These are phyloP conservation scores for Neurospora pannonica DNA, from an alignment of 495 filamentous ascomycete genomes.

Conservation along the genomic window DNA sequence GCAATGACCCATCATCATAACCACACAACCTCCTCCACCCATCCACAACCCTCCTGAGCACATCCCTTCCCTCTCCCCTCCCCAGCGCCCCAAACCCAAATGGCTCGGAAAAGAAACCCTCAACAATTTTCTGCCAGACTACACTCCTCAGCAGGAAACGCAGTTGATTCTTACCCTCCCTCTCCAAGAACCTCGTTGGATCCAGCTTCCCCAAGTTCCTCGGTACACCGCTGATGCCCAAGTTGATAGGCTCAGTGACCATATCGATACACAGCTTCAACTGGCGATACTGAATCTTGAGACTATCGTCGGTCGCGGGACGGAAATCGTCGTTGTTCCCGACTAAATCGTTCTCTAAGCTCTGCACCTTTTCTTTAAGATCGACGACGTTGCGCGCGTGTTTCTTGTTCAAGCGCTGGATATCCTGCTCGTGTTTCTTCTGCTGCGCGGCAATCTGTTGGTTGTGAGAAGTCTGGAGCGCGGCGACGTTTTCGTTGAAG, in stretches of 20 bases:
- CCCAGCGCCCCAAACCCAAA: slow-evolving; percentile 25
- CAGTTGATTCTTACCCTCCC: slow-evolving; percentile 4
- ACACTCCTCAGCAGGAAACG: slow-evolving; percentile 15
- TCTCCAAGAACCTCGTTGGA: slow-evolving; percentile 9
- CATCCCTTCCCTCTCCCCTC: background rate
- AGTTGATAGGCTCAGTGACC: slow-evolving; percentile 10
- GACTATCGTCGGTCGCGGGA: slow-evolving; percentile 21
- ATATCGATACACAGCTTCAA: slow-evolving; percentile 14
- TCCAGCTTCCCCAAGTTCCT: slow-evolving; percentile 4
- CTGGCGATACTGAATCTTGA: slow-evolving; percentile 19
- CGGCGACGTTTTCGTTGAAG: background rate
- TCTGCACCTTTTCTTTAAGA: slow-evolving; percentile 2
- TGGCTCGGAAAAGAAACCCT: slow-evolving; percentile 23
- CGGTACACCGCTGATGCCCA: slow-evolving; percentile 3
- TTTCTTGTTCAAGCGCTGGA: background rate
- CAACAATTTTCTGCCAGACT: slow-evolving; percentile 18
- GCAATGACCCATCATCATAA: background rate
- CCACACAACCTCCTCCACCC: slow-evolving; percentile 5
- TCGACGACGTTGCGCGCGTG: slow-evolving; percentile 1
- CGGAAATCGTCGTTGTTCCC: slow-evolving; percentile 19
- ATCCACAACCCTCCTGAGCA: slow-evolving; percentile 1
- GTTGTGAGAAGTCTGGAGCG: background rate
- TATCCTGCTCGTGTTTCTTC: background rate
- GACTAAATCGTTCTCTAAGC: slow-evolving; percentile 18
- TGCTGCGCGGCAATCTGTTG: background rate